Base-by-base conservation (phyloP, 345 rosid species). In the Hibiscus syriacus region DNA sequence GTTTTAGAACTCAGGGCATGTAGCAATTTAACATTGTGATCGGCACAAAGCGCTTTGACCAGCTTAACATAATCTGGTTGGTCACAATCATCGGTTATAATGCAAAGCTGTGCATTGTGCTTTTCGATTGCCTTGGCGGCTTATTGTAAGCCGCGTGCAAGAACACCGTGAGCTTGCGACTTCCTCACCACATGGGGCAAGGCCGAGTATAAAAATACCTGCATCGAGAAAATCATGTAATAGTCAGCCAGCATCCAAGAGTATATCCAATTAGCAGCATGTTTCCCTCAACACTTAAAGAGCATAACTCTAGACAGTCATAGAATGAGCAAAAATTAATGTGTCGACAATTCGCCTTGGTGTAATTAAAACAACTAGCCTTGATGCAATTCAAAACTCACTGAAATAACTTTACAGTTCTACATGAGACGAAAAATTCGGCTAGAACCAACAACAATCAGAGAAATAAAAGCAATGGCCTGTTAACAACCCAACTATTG, bases 191-290 rank as follows among this genome's bases (percentile, higher is more conserved):
- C n/a, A n/a, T n/a, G n/a, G n/a, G n/a, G n/a, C n/a, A n/a, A n/a
- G n/a, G n/a, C n/a, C n/a, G n/a, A n/a, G n/a, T 20, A n/a, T 46
- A 7, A n/a, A 43, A 17, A 58, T 20, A 64, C 75, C 80, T 74
- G 77, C 9, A 50, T n/a, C 52, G 62, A 39, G 49, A 58, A 19
- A 54, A 73, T 2, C 36, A 58, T n/a, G 38, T 29, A 57, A 46
- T n/a, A 48, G 27, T 69, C 13, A 67, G 69, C 4, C 3, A 7
- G 32, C 32, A 36, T 61, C 22, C 30, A 30, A 43, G 53, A 1
- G 26, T 60, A 7, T 54, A 49, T 41, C 36, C 53, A 14, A 50
- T 38, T 38, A 38, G 29, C 46, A 17, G 46, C 48, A 36, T 38
- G 10, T 20, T 3, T 60, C 11, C 2, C 30, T 60, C 1, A 5